Percentiles rank a stretch among this genome's conserved stretches.
phyloP scores from a whole-genome alignment of 108 stramenopile species.

The Skeletonema potamos region DNA sequence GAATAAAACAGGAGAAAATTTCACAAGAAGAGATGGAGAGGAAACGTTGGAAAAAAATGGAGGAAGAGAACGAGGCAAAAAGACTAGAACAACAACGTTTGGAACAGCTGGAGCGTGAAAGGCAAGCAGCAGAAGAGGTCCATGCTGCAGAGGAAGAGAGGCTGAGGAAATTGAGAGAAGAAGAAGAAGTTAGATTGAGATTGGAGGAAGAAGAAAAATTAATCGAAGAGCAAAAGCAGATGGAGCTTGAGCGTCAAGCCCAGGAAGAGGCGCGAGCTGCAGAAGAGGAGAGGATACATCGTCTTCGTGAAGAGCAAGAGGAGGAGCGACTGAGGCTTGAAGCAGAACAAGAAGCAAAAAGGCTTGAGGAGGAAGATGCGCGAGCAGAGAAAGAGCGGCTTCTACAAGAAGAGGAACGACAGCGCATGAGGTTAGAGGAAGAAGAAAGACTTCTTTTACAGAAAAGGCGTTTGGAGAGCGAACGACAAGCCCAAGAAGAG shows the following conservation, averaged over 20 bases:
- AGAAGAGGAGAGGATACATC: not conserved
- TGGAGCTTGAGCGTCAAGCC: constrained; percentile 20
- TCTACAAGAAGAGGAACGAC: constrained; percentile 7
- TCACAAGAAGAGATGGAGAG: not conserved
- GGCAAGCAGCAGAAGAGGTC: constrained; percentile 3
- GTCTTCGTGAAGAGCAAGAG: constrained; percentile 7
- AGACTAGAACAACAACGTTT: not conserved
- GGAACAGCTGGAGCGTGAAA: not conserved
- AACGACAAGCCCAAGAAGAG: constrained; percentile 8
- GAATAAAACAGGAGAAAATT: constrained; percentile 3
- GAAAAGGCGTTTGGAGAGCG: constrained; percentile 8
- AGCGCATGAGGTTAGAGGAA: constrained; percentile 7
- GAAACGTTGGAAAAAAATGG: not conserved
- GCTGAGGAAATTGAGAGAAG: constrained; percentile 1
- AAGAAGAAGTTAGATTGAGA: constrained; percentile 8
- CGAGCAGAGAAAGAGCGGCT: not conserved
- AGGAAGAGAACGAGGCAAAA: not conserved
- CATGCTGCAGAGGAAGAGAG: not conserved
- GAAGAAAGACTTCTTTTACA: not conserved
- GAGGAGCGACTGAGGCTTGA: constrained; percentile 3
- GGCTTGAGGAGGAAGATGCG: not conserved
- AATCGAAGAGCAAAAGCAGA: not conserved
- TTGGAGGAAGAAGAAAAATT: not conserved
- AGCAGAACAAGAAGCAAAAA: not conserved
- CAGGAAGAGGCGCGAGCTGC: constrained; percentile 1